Evolutionary conservation across 169 alveolate genomes (phyloP), one percentile per base, ranked within the genome.

Genomic region (Plasmodium reichenowi): DNA sequence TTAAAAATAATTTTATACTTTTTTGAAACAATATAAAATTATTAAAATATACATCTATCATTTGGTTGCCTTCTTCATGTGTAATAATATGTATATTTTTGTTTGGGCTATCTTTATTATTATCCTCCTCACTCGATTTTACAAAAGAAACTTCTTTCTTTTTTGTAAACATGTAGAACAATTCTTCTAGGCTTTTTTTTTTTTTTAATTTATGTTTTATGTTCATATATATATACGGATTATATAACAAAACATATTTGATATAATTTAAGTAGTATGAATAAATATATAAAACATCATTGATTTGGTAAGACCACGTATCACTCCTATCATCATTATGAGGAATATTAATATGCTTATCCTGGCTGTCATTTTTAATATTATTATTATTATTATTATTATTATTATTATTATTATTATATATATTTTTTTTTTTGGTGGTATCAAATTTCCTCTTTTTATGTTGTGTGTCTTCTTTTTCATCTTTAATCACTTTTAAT

Each of bases 1-100:
- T 22, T 86, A 86, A 72, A 43, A 86, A 86, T 32, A 32, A 2
- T 59, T 86, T 64, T 70, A 86, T n/a, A 32, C 58, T 72, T 86
- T 86, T 26, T 60, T 71, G 66, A 72, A 86, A 86, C 56, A 62
- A 71, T 72, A 10, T 22, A 86, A 86, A 72, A 10, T 1, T 70
- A 6, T 15, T 22, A 60, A 72, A 86, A 4, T 71, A 48, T 45
- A 5, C 29, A 59, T 72, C 45, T 20, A 29, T 66, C n/a, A 52
- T 20, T 50, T 86, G 15, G n/a, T 32, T 17, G 32, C 54, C 75
- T n/a, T 66, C 48, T 63, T 67, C 15, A 43, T 54, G 68, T 20
- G 72, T 29, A 4, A 2, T 10, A n/a, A 22, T 1, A 8, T 67
- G 24, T 1, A 17, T 17, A 24, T 63, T 50, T 7, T 32, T 47